phyloP scores from a whole-genome alignment of 1,284 basidiomycete species.

The Fomitopsis betulina region DNA sequence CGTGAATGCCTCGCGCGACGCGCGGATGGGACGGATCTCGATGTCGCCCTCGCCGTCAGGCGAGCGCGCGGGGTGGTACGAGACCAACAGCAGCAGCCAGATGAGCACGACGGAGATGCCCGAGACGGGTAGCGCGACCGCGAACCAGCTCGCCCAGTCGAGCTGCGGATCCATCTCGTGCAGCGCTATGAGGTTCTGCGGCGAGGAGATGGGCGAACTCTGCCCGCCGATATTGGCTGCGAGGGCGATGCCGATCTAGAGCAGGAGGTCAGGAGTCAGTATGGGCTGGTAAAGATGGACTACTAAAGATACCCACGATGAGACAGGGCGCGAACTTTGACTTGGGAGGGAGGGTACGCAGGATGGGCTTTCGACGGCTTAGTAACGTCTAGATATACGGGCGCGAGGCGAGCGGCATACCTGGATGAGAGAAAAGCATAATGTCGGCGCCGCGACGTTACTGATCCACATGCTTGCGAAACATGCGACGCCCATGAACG shows the following conservation, averaged over 20 bases:
- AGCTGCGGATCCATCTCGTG: conserved; percentile 83
- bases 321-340: conserved; percentile 88
- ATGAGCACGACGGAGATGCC: conserved; percentile 82
- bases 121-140: conserved; percentile 90
- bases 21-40: conserved; percentile 78
- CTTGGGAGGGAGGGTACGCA: conserved; percentile 86
- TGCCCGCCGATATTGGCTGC: conserved; percentile 99
- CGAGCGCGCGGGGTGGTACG: conserved; percentile 70
- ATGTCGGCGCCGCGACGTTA: conserved; percentile 96
- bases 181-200: conserved; percentile 96
- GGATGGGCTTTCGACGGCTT: conserved; percentile 66
- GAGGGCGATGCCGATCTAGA: conserved; percentile 91
- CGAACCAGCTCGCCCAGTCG: conserved; percentile 94
- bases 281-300: neutral
- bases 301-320: conserved; percentile 57
- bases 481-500: conserved; percentile 96
- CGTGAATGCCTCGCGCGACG: conserved; percentile 78
- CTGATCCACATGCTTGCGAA: conserved; percentile 99
- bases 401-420: conserved; percentile 36
- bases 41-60: conserved; percentile 78
- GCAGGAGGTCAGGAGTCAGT: neutral
- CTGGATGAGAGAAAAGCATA: conserved; percentile 96
- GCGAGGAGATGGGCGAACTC: conserved; percentile 91
- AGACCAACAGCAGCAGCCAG: conserved; percentile 85
- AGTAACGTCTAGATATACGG: neutral